Evolutionary conservation across 495 filamentous ascomycete species (phyloP).

Genomic region (Hypoxylon perforatum): DNA sequence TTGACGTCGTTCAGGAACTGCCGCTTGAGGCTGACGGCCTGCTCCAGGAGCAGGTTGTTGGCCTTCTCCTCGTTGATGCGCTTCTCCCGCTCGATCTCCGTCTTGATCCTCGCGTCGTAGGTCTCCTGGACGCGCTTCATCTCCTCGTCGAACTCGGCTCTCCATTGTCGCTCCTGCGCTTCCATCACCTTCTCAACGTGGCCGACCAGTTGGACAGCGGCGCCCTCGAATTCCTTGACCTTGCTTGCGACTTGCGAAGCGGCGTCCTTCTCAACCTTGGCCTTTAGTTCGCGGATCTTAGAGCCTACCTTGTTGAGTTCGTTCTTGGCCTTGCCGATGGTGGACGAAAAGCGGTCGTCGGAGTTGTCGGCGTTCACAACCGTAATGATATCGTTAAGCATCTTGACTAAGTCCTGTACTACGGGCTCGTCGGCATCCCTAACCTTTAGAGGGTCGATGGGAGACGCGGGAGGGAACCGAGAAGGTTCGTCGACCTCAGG

Average conservation of each 20-base stretch:
- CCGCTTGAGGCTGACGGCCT: slow-evolving; percentile 86
- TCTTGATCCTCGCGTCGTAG: slow-evolving; percentile 82
- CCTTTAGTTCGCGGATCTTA: slow-evolving; percentile 78
- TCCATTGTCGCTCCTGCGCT: slow-evolving; percentile 80
- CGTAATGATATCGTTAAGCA: slow-evolving; percentile 93
- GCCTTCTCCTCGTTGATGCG: slow-evolving; percentile 81
- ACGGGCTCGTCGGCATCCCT: slow-evolving; percentile 81
- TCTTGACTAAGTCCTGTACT: slow-evolving; percentile 92
- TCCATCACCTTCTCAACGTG: slow-evolving; percentile 79
- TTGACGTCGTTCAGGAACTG: slow-evolving; percentile 82
- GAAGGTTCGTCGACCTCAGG: slow-evolving; percentile 72
- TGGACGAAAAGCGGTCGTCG: slow-evolving; percentile 75
- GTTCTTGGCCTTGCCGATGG: slow-evolving; percentile 83
- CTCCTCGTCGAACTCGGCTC: slow-evolving; percentile 89
- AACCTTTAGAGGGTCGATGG: slow-evolving; percentile 79
- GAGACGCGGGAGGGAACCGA: slow-evolving; percentile 66
- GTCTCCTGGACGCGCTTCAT: slow-evolving; percentile 76
- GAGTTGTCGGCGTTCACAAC: slow-evolving; percentile 87
- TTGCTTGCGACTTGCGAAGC: slow-evolving; percentile 76
- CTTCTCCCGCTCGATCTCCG: slow-evolving; percentile 77
- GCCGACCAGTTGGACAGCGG: slow-evolving; percentile 76
- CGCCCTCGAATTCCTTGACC: slow-evolving; percentile 64
- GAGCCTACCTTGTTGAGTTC: slow-evolving; percentile 80
- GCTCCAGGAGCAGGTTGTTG: slow-evolving; percentile 87
- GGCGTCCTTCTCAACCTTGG: slow-evolving; percentile 72